A percentile compares a stretch with the other conserved stretches of the same genome.
Conservation (phyloP, 768 basidiomycete species). For the Russula brevipes region DNA sequence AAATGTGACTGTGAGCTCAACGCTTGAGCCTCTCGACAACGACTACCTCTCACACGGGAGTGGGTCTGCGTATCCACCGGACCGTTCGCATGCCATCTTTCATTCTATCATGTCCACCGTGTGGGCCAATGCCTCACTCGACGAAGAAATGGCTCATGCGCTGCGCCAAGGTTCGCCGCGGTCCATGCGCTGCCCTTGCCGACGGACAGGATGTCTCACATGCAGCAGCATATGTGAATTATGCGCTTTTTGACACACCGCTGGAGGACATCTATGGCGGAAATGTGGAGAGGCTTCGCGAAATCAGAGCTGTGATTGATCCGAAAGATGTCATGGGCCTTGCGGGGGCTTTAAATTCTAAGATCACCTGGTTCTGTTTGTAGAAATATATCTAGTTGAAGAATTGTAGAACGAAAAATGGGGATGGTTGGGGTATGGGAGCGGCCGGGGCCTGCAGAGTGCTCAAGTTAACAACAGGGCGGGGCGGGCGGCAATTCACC, state of each 20-base stretch:
- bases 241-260: conserved; percentile 19
- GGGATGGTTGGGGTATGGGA: too few species aligned
- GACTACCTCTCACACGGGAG: conserved; percentile 13
- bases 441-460: too few species aligned
- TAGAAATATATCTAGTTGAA: too few species aligned
- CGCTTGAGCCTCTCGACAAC: conserved; percentile 6
- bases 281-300: conserved; percentile 18
- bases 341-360: conserved; percentile 26
- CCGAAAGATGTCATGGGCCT: conserved; percentile 27
- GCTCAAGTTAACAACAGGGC: too few species aligned
- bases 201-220: conserved; percentile 24
- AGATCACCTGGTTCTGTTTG: too few species aligned
- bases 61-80: conserved; percentile 17
- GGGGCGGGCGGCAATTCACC: too few species aligned
- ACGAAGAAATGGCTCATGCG: conserved; percentile 39
- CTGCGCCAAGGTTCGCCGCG: conserved; percentile 23
- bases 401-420: too few species aligned
- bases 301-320: conserved; percentile 14
- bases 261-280: conserved; percentile 23
- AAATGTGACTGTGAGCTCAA: not conserved
- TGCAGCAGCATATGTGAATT: conserved; percentile 21
- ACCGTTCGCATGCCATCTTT: conserved; percentile 14
- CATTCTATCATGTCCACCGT: not conserved
- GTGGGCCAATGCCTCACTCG: conserved; percentile 29
- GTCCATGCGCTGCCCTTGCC: conserved; percentile 15